Conservation (phyloP, 2,329 filamentous ascomycete genomes). For the Chrysoporthe austroafricana region DNA sequence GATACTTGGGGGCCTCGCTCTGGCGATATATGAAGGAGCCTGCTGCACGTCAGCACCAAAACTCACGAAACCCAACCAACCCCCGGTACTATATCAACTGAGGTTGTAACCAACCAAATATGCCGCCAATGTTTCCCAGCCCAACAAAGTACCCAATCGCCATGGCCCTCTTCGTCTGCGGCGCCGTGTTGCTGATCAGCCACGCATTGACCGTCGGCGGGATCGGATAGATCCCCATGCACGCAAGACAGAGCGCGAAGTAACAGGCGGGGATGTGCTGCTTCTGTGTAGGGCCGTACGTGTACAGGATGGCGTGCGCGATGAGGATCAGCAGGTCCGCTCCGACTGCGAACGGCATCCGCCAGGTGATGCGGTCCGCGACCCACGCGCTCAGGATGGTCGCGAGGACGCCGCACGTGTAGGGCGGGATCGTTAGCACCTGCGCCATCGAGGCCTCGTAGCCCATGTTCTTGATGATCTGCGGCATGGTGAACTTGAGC, state of each 20-base stretch:
- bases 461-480: conserved; percentile 43
- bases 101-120: conserved; percentile 37
- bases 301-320: conserved; percentile 63
- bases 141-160: conserved; percentile 44
- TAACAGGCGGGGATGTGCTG: conserved; percentile 61
- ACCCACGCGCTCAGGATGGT: conserved; percentile 67
- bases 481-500: conserved; percentile 36
- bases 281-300: conserved; percentile 54
- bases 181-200: conserved; percentile 69
- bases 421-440: conserved; percentile 61
- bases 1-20: conserved; percentile 39
- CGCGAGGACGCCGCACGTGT: conserved; percentile 63
- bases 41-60: not conserved
- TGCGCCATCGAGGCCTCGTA: conserved; percentile 43
- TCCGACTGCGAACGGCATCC: conserved; percentile 69
- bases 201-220: conserved; percentile 68
- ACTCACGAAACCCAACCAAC: not conserved
- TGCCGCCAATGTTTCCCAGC: conserved; percentile 44
- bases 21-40: conserved; percentile 14
- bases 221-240: conserved; percentile 71
- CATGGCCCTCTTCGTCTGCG: conserved; percentile 41
- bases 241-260: conserved; percentile 68
- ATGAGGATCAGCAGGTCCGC: conserved; percentile 62
- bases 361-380: conserved; percentile 66
- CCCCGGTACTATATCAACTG: no score